Conservation (phyloP, 1,139 yeast genomes). For the Debaryomyces coudertii region DNA sequence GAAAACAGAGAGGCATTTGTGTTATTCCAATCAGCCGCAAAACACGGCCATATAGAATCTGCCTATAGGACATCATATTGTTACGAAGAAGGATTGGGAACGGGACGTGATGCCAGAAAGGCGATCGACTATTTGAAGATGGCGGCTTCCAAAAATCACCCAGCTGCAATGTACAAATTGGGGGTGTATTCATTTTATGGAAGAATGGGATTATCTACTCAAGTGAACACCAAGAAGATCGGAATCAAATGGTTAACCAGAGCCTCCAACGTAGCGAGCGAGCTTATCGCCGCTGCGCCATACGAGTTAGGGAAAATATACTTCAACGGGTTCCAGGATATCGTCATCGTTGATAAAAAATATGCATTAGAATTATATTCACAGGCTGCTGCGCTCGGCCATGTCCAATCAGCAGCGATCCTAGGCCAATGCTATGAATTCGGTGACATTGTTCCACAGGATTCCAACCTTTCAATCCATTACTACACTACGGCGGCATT, state of each 20-base stretch:
- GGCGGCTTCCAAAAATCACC: slow-evolving; percentile 90
- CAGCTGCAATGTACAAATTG: slow-evolving; percentile 92
- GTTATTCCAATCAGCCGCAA: slow-evolving; percentile 86
- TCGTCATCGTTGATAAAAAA: slow-evolving; percentile 77
- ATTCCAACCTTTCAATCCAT: slow-evolving; percentile 84
- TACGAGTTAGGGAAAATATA: slow-evolving; percentile 87
- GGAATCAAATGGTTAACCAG: slow-evolving; percentile 94
- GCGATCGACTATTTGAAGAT: slow-evolving; percentile 82
- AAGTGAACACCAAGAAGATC: slow-evolving; percentile 70
- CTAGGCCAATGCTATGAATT: slow-evolving; percentile 85
- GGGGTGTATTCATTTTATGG: slow-evolving; percentile 86
- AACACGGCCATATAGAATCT: slow-evolving; percentile 88
- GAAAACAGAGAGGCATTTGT: slow-evolving; percentile 77
- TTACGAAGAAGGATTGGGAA: slow-evolving; percentile 92
- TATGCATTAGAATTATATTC: slow-evolving; percentile 88
- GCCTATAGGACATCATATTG: slow-evolving; percentile 91
- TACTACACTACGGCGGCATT: slow-evolving; percentile 91
- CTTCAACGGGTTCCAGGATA: slow-evolving; percentile 82
- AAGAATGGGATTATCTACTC: slow-evolving; percentile 77
- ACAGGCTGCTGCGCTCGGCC: slow-evolving; percentile 89
- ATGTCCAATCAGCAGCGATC: slow-evolving; percentile 74
- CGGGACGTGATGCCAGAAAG: slow-evolving; percentile 83
- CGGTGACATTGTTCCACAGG: slow-evolving; percentile 80
- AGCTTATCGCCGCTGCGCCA: slow-evolving; percentile 88
- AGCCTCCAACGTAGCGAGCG: slow-evolving; percentile 83